A percentile compares a stretch with the other conserved stretches of the same genome.
These are phyloP conservation scores for Keqinozyma sinolaborantium DNA, from an alignment of 1,139 yeast genomes.

Conservation along the genomic window DNA sequence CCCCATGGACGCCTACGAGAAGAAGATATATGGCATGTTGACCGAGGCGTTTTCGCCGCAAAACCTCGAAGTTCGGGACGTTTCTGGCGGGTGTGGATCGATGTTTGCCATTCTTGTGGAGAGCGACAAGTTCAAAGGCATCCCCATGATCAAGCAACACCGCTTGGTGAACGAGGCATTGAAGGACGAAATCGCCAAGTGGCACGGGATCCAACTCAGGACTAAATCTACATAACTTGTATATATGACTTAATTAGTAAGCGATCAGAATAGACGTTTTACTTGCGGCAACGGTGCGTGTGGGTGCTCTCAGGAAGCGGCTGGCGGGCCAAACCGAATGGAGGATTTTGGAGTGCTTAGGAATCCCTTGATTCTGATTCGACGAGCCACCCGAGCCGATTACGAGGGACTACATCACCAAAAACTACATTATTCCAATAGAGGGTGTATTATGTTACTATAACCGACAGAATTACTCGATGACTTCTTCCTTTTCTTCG, in stretches of 20 bases:
- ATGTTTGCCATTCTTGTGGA: conserved; percentile 89
- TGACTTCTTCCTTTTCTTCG: conserved; percentile 79
- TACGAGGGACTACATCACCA: too few relatives aligned
- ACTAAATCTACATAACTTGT: conserved; percentile 50
- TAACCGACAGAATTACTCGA: conserved; percentile 53
- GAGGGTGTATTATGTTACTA: too few relatives aligned
- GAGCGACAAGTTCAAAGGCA: conserved; percentile 71
- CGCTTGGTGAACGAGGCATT: conserved; percentile 78
- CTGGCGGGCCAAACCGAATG: too few relatives aligned
- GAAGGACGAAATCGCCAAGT: conserved; percentile 80
- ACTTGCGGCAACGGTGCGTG: too few relatives aligned
- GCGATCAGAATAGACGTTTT: too few relatives aligned
- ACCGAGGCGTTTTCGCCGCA: conserved; percentile 54
- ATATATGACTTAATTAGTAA: too few relatives aligned
- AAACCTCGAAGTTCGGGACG: conserved; percentile 66
- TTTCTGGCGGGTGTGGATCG: conserved; percentile 95
- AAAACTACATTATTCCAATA: too few relatives aligned
- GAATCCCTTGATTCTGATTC: too few relatives aligned
- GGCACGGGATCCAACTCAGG: conserved; percentile 92
- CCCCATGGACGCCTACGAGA: conserved; percentile 64
- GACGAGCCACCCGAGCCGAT: too few relatives aligned
- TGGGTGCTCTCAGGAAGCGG: too few relatives aligned
- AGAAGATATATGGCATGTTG: conserved; percentile 56
- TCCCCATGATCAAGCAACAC: conserved; percentile 87
- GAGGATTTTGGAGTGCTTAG: too few relatives aligned